Percentiles rank a stretch among this genome's conserved stretches.
These are phyloP conservation scores for Claviceps citrina DNA, from an alignment of 2,329 filamentous ascomycete genomes.

Conservation along the genomic window DNA sequence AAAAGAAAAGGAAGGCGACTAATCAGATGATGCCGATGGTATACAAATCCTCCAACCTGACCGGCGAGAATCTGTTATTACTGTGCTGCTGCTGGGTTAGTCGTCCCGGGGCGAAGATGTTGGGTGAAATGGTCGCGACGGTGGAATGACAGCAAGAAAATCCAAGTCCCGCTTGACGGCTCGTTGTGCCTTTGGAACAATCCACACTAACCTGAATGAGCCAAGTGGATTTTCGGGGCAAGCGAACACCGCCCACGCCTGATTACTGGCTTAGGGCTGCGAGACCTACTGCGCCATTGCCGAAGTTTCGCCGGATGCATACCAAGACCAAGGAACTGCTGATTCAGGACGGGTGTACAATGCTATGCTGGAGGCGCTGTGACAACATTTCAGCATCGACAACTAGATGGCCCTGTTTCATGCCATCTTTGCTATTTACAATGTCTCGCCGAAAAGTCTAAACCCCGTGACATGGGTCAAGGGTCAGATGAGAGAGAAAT, in stretches of 20 bases:
- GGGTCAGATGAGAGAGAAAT: neutral
- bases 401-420: too few species aligned
- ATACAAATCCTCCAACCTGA: constrained; percentile 23
- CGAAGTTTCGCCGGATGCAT: constrained; percentile 16
- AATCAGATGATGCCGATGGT: constrained; percentile 19
- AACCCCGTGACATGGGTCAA: neutral
- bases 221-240: constrained; percentile 15
- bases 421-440: too few species aligned
- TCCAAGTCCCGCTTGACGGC: constrained; percentile 23
- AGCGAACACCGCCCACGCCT: constrained; percentile 21
- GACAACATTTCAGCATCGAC: too few species aligned
- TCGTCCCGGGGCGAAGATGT: constrained; percentile 22
- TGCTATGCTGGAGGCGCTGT: too few species aligned
- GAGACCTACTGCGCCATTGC: constrained; percentile 21
- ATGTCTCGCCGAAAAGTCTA: neutral
- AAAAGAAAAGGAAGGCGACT: constrained; percentile 18
- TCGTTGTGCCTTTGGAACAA: constrained; percentile 25
- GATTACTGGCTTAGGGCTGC: constrained; percentile 23
- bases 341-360: too few species aligned
- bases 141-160: constrained; percentile 24
- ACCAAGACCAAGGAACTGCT: too few species aligned
- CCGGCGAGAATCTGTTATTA: constrained; percentile 25
- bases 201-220: constrained; percentile 19
- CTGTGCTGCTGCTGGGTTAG: constrained; percentile 29
- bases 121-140: constrained; percentile 27